A percentile compares a stretch with the other conserved stretches of the same genome.
phyloP scores from a whole-genome alignment of 208 protist genomes.

The Crithidia brevicula region DNA sequence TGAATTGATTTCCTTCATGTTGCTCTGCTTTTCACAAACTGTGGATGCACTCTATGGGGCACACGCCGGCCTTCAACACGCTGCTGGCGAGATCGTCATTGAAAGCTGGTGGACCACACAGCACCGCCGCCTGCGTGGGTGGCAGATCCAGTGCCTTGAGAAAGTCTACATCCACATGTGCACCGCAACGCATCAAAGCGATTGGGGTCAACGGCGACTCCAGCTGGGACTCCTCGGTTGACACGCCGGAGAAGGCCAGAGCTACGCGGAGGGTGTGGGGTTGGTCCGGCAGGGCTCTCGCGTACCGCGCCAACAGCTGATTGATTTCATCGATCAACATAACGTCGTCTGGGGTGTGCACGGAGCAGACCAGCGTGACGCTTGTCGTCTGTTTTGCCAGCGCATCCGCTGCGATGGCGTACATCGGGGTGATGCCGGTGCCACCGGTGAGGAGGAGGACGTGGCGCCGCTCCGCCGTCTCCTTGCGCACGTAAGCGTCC shows the following conservation, averaged over 20 bases:
- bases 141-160: constrained; percentile 9
- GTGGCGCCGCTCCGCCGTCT: constrained; percentile 29
- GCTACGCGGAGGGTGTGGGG: constrained; percentile 24
- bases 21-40: constrained; percentile 40
- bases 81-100: constrained; percentile 25
- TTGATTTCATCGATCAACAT: constrained; percentile 52
- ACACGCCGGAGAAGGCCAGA: constrained; percentile 3
- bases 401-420: constrained; percentile 53
- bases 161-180: constrained; percentile 10
- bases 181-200: constrained; percentile 12
- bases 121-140: constrained; percentile 34
- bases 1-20: too few relatives aligned
- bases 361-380: constrained; percentile 61
- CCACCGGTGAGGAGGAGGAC: constrained; percentile 72
- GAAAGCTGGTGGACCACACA: constrained; percentile 72
- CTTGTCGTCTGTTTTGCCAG: constrained; percentile 40
- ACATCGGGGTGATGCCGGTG: constrained; percentile 66
- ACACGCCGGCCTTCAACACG: constrained; percentile 44
- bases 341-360: constrained; percentile 40
- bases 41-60: constrained; percentile 37
- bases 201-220: constrained; percentile 7
- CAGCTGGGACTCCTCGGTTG: constrained; percentile 1
- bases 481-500: constrained; percentile 38
- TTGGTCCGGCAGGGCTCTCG: constrained; percentile 6
- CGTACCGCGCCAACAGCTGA: constrained; percentile 30